These are phyloP conservation scores for Leccinum pachyderme DNA, from an alignment of 1,284 basidiomycete species.

Conservation along the genomic window DNA sequence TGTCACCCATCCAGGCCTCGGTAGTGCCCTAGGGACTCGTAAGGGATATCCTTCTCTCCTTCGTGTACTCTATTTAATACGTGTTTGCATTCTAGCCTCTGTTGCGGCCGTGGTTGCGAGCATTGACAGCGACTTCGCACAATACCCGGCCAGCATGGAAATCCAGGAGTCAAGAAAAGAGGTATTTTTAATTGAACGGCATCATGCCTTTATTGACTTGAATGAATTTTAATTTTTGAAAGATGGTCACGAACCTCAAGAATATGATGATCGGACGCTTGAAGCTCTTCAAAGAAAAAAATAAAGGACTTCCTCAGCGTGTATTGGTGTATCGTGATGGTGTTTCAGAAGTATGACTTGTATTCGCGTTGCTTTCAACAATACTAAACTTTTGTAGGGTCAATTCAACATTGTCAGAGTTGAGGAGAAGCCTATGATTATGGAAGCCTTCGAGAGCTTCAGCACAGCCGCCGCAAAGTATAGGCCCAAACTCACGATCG, in stretches of 20 bases:
- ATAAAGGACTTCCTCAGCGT: constrained; percentile 52
- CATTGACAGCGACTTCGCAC: constrained; percentile 56
- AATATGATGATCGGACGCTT: constrained; percentile 72
- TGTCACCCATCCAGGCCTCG: constrained; percentile 76
- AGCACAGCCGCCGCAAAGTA: constrained; percentile 47
- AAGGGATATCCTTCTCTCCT: constrained; percentile 5
- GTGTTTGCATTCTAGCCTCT: constrained; percentile 45
- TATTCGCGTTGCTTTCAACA: neutral
- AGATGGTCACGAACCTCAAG: constrained; percentile 71
- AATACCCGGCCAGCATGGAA: constrained; percentile 70
- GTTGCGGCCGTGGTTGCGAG: constrained; percentile 81
- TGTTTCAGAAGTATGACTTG: constrained; percentile 61
- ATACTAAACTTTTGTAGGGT: constrained; percentile 44
- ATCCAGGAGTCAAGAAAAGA: constrained; percentile 75
- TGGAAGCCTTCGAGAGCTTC: constrained; percentile 56
- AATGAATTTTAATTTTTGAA: constrained; percentile 17
- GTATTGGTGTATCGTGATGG: constrained; percentile 78
- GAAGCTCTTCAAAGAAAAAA: constrained; percentile 47
- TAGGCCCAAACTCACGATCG: constrained; percentile 67
- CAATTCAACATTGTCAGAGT: constrained; percentile 67
- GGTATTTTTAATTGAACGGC: constrained; percentile 34
- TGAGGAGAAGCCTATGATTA: constrained; percentile 66
- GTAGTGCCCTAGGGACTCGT: constrained; percentile 58
- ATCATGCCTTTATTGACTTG: constrained; percentile 24
- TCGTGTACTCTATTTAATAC: neutral